phyloP scores from a whole-genome alignment of 2,329 filamentous ascomycete genomes.

The Fusarium xylarioides region DNA sequence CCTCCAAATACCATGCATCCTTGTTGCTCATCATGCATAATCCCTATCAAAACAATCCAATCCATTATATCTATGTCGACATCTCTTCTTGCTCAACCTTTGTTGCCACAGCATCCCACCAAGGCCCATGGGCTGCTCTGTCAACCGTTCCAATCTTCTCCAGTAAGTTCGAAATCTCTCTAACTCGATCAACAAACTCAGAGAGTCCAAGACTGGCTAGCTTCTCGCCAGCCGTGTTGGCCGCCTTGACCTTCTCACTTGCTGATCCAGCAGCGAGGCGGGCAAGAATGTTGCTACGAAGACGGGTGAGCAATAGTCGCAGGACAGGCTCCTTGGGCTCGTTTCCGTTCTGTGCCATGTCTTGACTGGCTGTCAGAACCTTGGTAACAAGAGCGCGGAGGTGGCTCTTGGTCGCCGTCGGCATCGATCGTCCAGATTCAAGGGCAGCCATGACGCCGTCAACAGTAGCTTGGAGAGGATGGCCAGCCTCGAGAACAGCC shows the following conservation, averaged over 20 bases:
- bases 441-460: conserved; percentile 71
- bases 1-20: conserved; percentile 34
- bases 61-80: conserved; percentile 24
- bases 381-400: conserved; percentile 67
- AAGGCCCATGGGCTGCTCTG: conserved; percentile 71
- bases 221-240: conserved; percentile 74
- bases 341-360: conserved; percentile 52
- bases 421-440: conserved; percentile 71
- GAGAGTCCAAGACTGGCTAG: conserved; percentile 75
- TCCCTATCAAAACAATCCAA: conserved; percentile 2
- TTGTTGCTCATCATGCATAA: conserved; percentile 30
- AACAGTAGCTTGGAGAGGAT: conserved; percentile 62
- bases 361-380: conserved; percentile 60
- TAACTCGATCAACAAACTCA: conserved; percentile 76
- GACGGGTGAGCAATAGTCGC: conserved; percentile 72
- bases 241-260: conserved; percentile 75
- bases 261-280: conserved; percentile 72
- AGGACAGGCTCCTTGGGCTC: conserved; percentile 66
- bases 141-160: conserved; percentile 73
- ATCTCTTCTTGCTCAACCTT: conserved; percentile 59
- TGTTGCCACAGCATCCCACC: conserved; percentile 74
- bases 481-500: conserved; percentile 69
- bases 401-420: conserved; percentile 67
- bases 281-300: conserved; percentile 72
- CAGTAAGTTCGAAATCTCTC: conserved; percentile 75